Base-by-base conservation (phyloP, 768 basidiomycete genomes). In the Auricularia sp. region DNA sequence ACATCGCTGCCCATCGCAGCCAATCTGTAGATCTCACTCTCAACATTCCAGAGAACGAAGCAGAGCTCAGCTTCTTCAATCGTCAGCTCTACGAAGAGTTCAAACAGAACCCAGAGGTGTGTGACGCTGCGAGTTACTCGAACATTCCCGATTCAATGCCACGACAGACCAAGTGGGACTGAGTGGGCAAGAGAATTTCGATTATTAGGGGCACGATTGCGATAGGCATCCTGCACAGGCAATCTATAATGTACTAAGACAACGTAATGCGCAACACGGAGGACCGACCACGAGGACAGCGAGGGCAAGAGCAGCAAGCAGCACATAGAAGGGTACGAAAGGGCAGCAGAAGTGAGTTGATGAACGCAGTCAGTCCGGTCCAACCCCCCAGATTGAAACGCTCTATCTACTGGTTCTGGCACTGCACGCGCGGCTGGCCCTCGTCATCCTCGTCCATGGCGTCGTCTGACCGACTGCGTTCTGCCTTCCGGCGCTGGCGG, bases 31-130 rank as follows among this genome's bases (percentile, higher is more conserved):
- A 39, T 36, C 43, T 35, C 34, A 61, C 21, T 2, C 14, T 21
- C 10, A 8, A 8, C 8, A 2, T 36, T 44, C 10, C 76, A 98
- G 96, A 97, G 75, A 96, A 98, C 72, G 96, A 99, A 75, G 90
- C 91, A 0, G 96, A 99, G 77, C 81, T 95, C 67, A 94, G 91
- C 72, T 88, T 96, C 75, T 98, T 98, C 79, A 87, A 88, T 69
- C 78, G 82, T 35, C 79, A 82, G 54, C 76, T 83, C 18, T 98
- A 98, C 69, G 85, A 91, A 36, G 76, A 75, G 36, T 99, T 93
- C 83, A 91, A 91, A 74, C 68, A 78, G 58, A 81, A 96, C 72
- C 97, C 96, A 14, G 83, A 88, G 78, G 93, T 93, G 21, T 36
- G 62, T 36, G 23, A 3, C 33, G 10, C 34, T 42, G 39, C 39